Conservation (phyloP, 73 alveolate genomes). For the Urostyla sp. region DNA sequence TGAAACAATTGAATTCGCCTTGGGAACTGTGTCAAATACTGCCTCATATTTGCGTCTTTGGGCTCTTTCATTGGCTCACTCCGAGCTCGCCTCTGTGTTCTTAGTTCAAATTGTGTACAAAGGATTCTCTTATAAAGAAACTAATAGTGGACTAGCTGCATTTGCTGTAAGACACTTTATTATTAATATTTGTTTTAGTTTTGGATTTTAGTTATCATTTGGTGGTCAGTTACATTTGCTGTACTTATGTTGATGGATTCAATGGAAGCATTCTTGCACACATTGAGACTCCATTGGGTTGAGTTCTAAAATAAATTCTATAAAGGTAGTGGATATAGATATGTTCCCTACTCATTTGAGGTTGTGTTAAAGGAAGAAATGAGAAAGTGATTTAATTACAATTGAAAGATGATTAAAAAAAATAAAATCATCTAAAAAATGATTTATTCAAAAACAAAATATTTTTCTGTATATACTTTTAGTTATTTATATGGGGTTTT, state of each 20-base stretch:
- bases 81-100: slow-evolving; percentile 91
- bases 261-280: slow-evolving; percentile 96
- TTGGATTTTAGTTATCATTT: slow-evolving; percentile 56
- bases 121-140: slow-evolving; percentile 79
- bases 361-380: slow-evolving; percentile 3
- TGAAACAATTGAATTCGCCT: slow-evolving; percentile 90
- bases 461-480: too few relatives aligned
- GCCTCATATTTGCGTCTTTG: slow-evolving; percentile 96
- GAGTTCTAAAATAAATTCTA: slow-evolving; percentile 96
- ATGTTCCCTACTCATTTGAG: slow-evolving; percentile 71
- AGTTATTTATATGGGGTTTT: too few relatives aligned
- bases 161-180: slow-evolving; percentile 53
- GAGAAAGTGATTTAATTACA: neutral
- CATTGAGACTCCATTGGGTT: slow-evolving; percentile 96
- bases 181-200: slow-evolving; percentile 60
- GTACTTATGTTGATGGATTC: slow-evolving; percentile 96
- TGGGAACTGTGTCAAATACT: slow-evolving; percentile 91
- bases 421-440: too few relatives aligned
- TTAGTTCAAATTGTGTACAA: slow-evolving; percentile 68
- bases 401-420: too few relatives aligned
- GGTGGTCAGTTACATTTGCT: slow-evolving; percentile 79
- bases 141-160: slow-evolving; percentile 30
- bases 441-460: too few relatives aligned
- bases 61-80: slow-evolving; percentile 93
- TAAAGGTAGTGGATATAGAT: slow-evolving; percentile 93